Evolutionary conservation across 805 yeast species (phyloP).

Genomic region (Candida corydali): DNA sequence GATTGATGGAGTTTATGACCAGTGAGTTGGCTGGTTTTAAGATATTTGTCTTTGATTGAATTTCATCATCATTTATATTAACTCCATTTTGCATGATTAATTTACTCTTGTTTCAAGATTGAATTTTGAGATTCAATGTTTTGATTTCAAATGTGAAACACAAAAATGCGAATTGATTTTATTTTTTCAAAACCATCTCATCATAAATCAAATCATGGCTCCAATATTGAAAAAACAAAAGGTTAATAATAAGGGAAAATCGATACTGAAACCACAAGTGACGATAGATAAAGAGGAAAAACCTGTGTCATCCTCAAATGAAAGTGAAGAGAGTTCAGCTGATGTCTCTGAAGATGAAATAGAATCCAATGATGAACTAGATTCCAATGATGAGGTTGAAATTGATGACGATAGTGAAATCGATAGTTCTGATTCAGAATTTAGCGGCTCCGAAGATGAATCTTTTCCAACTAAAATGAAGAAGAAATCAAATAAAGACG

Average conservation of each 20-base stretch:
- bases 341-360: constrained; percentile 13
- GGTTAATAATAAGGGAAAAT: constrained; percentile 11
- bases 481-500: constrained; percentile 54
- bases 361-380: constrained; percentile 10
- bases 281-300: constrained; percentile 9
- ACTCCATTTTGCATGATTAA: neutral
- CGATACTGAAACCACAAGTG: constrained; percentile 4
- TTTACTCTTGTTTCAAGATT: constrained; percentile 1
- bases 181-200: constrained; percentile 1
- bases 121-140: neutral
- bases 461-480: constrained; percentile 44
- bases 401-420: constrained; percentile 16
- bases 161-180: too few relatives aligned
- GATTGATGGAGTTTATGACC: constrained; percentile 6
- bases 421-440: constrained; percentile 15
- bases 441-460: constrained; percentile 22
- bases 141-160: constrained; percentile 1
- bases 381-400: constrained; percentile 22
- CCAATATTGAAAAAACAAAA: constrained; percentile 20
- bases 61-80: neutral
- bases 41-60: neutral
- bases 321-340: constrained; percentile 1
- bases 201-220: constrained; percentile 14
- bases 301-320: constrained; percentile 1
- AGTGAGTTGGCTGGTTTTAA: neutral